A percentile compares a stretch with the other conserved stretches of the same genome.
Conservation (phyloP, 768 basidiomycete species). For the Pleurotus giganteus region DNA sequence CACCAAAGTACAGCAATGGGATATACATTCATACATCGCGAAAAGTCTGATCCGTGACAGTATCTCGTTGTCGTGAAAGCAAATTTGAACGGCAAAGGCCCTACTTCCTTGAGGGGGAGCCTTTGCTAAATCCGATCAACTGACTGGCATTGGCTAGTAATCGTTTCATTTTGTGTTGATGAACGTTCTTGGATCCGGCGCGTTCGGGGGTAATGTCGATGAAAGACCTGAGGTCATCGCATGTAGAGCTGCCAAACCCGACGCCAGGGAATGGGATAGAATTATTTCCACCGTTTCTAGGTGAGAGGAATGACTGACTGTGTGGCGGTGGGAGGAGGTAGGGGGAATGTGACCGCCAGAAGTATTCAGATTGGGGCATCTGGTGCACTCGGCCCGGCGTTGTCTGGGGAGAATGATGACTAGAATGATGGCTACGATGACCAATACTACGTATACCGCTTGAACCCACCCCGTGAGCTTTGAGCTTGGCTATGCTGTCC, state of each 20-base stretch:
- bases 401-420: slow-evolving; percentile 14
- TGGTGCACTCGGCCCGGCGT: not conserved
- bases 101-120: not conserved
- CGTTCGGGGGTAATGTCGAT: slow-evolving; percentile 11
- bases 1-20: not conserved
- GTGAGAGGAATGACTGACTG: not conserved
- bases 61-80: too few species aligned
- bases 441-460: slow-evolving; percentile 19
- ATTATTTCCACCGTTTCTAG: not conserved
- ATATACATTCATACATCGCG: not conserved
- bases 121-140: slow-evolving; percentile 8
- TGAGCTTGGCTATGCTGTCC: slow-evolving; percentile 29
- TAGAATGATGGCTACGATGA: not conserved
- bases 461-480: slow-evolving; percentile 25
- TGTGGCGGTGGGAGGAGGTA: not conserved
- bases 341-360: not conserved
- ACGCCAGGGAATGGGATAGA: not conserved
- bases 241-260: not conserved
- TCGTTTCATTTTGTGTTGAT: slow-evolving; percentile 6
- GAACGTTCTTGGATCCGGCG: not conserved
- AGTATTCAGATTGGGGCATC: not conserved
- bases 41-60: too few species aligned
- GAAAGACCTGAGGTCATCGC: slow-evolving; percentile 6
- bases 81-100: not conserved
- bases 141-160: slow-evolving; percentile 11